Evolutionary conservation across 1,284 basidiomycete species (phyloP), one percentile per base, ranked within the genome.

Genomic region (Sphaerobolus stellatus): DNA sequence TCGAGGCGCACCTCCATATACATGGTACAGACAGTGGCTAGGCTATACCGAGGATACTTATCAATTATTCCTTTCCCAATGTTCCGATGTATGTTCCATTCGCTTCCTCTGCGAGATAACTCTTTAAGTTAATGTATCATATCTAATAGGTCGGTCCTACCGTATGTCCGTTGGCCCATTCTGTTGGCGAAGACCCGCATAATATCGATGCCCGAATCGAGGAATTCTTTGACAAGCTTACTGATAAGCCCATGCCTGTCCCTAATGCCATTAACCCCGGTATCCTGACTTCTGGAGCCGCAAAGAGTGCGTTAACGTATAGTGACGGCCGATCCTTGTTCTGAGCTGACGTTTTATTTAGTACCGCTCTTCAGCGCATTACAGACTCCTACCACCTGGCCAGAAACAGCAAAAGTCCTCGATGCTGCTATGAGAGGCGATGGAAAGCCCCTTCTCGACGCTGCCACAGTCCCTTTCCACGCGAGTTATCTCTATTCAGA

Each of bases 211-310:
- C 56, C 18, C 66, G 70, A 1, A 60, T 76, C 16, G 73, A 74
- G 44, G 36, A 48, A 1, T 73, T 73, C 57, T 62, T 75, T 9
- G 65, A 72, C 31, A 45, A 59, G 2, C 63, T 75, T 0, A 72
- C 70, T 47, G 52, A 60, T 29, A 18, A 56, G 2, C 72, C 72
- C 1, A 31, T 74, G 5, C 57, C 71, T 5, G 66, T 68, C 5
- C 63, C 69, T 0, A 57, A 67, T 28, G 67, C 64, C 0, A 49
- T 54, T 11, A 58, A 61, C 2, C 68, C 71, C 1, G 71, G 71
- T 0, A 61, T 67, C 20, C 61, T 76, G 5, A 75, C 71, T 6
- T 65, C 65, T 7, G 74, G 73, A 5, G 62, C 66, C 41, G 68
- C 64, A 2, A 59, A 69, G 28, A 62, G 68, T 70, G 56, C 5